These are phyloP conservation scores for Cladosporium oxysporum DNA, from an alignment of 2,329 filamentous ascomycete genomes.

Conservation along the genomic window DNA sequence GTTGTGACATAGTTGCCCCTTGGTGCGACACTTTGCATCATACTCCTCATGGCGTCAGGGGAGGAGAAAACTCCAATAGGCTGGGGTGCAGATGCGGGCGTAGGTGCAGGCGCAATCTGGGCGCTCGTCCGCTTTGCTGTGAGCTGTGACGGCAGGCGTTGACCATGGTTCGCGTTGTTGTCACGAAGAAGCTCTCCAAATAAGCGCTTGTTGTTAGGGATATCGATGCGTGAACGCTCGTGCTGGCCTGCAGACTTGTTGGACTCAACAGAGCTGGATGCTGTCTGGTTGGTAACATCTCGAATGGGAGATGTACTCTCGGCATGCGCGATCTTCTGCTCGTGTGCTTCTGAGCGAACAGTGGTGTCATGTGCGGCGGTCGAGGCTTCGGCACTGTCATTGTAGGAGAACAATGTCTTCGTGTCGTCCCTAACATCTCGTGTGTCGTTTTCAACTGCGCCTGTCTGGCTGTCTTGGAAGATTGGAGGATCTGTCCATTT, in stretches of 20 bases:
- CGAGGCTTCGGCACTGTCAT: not conserved
- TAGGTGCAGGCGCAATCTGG: not conserved
- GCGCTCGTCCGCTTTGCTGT: not conserved
- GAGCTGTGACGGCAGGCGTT: not conserved
- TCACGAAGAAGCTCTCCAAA: not conserved
- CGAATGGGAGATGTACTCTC: not conserved
- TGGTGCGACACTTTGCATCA: not conserved
- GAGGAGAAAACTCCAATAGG: not conserved
- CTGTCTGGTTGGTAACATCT: not conserved
- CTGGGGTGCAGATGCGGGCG: not conserved
- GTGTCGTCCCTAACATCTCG: not conserved
- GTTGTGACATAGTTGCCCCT: not conserved
- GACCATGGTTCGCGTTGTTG: not conserved
- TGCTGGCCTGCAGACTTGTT: not conserved
- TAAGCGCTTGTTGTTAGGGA: not conserved
- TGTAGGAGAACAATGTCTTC: not conserved
- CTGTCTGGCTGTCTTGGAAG: not conserved
- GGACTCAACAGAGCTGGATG: not conserved
- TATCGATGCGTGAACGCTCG: not conserved
- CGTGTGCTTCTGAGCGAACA: not conserved
- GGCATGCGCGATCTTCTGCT: not conserved
- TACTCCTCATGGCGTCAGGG: not conserved
- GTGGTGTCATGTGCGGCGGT: not conserved
- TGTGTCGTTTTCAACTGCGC: not conserved
- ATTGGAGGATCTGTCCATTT: constrained; percentile 17